These are phyloP conservation scores for Didymella pomorum DNA, from an alignment of 2,329 filamentous ascomycete genomes.

Conservation along the genomic window DNA sequence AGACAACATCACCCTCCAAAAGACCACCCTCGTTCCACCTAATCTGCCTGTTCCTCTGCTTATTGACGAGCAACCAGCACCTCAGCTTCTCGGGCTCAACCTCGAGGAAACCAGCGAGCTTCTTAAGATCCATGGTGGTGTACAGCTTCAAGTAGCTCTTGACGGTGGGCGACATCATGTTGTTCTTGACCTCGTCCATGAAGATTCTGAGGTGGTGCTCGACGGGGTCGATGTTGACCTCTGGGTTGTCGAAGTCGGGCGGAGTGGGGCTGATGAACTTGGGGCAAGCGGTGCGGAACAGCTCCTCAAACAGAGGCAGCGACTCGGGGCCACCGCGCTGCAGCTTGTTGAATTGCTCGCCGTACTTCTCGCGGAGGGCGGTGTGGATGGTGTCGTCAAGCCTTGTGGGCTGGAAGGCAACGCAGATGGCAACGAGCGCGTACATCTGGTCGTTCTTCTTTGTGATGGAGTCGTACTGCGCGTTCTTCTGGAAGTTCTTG, in stretches of 20 bases:
- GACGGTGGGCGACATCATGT: slow-evolving; percentile 96
- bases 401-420: slow-evolving; percentile 95
- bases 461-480: slow-evolving; percentile 96
- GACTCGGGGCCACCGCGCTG: slow-evolving; percentile 95
- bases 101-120: slow-evolving; percentile 96
- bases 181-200: slow-evolving; percentile 99
- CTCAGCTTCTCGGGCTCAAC: slow-evolving; percentile 96
- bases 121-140: slow-evolving; percentile 99
- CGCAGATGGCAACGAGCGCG: slow-evolving; percentile 97
- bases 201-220: slow-evolving; percentile 98
- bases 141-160: slow-evolving; percentile 99
- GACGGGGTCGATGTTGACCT: slow-evolving; percentile 93
- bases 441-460: slow-evolving; percentile 99
- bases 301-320: slow-evolving; percentile 95
- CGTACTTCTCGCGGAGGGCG: slow-evolving; percentile 97
- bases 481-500: slow-evolving; percentile 99
- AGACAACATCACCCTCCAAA: slow-evolving; percentile 90
- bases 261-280: slow-evolving; percentile 99
- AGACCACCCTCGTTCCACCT: slow-evolving; percentile 91
- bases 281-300: slow-evolving; percentile 97
- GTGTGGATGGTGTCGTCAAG: slow-evolving; percentile 99
- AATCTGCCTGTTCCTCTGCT: slow-evolving; percentile 96
- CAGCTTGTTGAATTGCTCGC: slow-evolving; percentile 95
- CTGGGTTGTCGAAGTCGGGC: slow-evolving; percentile 96
- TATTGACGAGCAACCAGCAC: slow-evolving; percentile 94